Evolutionary conservation across 1,139 yeast genomes (phyloP).

Genomic region (Pneumocystis oryctolagi): DNA sequence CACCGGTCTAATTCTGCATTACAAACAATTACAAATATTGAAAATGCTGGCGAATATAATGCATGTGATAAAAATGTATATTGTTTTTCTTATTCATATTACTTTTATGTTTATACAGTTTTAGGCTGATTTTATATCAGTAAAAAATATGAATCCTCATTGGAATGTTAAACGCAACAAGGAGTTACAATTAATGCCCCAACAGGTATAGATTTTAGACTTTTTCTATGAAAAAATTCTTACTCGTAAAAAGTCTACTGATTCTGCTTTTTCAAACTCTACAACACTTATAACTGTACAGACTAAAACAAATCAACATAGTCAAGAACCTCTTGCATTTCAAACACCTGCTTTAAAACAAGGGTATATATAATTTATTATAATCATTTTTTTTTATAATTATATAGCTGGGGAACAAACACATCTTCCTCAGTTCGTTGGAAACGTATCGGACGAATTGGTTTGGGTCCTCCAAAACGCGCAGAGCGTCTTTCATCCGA

Average conservation of each 20-base stretch:
- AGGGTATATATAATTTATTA: not conserved
- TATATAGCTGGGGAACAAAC: not conserved
- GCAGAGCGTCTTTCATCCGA: constrained; percentile 11
- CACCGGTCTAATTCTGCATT: not conserved
- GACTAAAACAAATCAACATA: not conserved
- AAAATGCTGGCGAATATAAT: not conserved
- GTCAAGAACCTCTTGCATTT: not conserved
- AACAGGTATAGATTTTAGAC: not conserved
- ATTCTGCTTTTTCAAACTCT: not conserved
- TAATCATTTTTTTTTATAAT: not conserved
- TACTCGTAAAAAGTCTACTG: not conserved
- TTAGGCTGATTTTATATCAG: not conserved
- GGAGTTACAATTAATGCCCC: not conserved
- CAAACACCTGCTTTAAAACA: not conserved
- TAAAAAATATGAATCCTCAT: not conserved
- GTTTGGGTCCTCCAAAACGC: constrained; percentile 13
- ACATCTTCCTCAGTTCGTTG: constrained; percentile 9
- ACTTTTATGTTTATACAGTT: not conserved
- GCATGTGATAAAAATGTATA: not conserved
- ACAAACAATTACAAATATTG: not conserved
- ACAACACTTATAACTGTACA: not conserved
- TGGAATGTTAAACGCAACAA: not conserved
- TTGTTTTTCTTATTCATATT: not conserved
- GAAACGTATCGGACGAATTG: constrained; percentile 11
- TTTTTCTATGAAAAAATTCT: not conserved